Evolutionary conservation across 805 yeast species (phyloP).

Genomic region (Barnettozyma sucrosica): DNA sequence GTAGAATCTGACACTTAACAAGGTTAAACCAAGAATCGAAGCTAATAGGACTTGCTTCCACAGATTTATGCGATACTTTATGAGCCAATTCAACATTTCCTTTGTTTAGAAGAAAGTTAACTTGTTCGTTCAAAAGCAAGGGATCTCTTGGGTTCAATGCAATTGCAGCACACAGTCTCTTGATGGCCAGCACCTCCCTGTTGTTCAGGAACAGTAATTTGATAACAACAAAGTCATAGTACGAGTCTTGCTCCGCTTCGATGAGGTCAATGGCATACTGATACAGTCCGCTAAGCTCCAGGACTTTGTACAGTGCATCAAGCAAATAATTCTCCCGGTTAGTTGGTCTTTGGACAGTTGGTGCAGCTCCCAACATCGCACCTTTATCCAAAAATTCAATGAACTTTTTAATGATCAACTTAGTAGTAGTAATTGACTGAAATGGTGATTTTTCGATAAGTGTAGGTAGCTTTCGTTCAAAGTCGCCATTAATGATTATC

Average conservation of each 20-base stretch:
- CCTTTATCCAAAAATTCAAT: conserved; percentile 36
- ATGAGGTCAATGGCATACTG: conserved; percentile 36
- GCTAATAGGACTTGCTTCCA: conserved; percentile 68
- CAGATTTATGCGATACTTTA: conserved; percentile 51
- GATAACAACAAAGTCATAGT: conserved; percentile 26
- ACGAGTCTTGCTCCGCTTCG: conserved; percentile 14
- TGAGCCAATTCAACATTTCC: conserved; percentile 50
- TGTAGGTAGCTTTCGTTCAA: conserved; percentile 53
- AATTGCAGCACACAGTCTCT: conserved; percentile 26
- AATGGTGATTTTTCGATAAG: conserved; percentile 43
- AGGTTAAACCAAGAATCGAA: conserved; percentile 67
- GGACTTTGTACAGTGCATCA: conserved; percentile 56
- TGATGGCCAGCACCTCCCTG: conserved; percentile 31
- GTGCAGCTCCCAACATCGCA: conserved; percentile 54
- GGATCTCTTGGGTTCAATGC: conserved; percentile 17
- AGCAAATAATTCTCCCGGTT: conserved; percentile 59
- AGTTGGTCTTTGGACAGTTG: conserved; percentile 63
- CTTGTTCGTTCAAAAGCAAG: conserved; percentile 38
- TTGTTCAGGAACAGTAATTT: conserved; percentile 30
- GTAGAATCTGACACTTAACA: conserved; percentile 52
- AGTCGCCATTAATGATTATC: conserved; percentile 45
- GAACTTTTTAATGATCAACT: conserved; percentile 12
- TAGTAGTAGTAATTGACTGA: conserved; percentile 12
- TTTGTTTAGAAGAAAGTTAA: conserved; percentile 54
- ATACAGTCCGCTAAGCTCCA: conserved; percentile 34